Evolutionary conservation across 2,329 filamentous ascomycete species (phyloP).

Genomic region (Aspergillus sojae): DNA sequence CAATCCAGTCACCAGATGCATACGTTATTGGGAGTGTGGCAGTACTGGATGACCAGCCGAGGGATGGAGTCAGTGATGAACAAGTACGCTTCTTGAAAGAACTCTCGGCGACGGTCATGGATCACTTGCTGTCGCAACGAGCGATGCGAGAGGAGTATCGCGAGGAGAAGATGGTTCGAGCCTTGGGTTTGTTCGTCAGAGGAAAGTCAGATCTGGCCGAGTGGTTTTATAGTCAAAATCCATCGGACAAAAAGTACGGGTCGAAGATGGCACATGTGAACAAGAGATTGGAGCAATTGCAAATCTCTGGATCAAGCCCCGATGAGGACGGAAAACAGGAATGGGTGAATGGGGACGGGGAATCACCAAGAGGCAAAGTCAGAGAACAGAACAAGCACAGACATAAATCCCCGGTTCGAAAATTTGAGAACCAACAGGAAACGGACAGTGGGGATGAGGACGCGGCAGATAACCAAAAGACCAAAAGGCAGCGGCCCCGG

Average conservation of each 20-base stretch:
- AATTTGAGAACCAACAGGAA: conserved; percentile 3
- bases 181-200: conserved; percentile 23
- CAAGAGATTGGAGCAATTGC: neutral
- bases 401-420: conserved; percentile 16
- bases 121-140: conserved; percentile 22
- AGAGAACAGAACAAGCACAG: neutral
- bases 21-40: conserved; percentile 23
- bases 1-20: conserved; percentile 18
- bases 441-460: conserved; percentile 3
- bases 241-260: neutral
- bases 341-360: neutral
- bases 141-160: conserved; percentile 25
- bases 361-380: neutral
- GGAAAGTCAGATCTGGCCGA: conserved; percentile 23
- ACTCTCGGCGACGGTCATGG: conserved; percentile 24
- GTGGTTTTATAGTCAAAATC: conserved; percentile 15
- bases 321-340: neutral
- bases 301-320: neutral
- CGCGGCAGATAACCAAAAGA: neutral
- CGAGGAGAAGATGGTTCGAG: conserved; percentile 26
- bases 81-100: conserved; percentile 16
- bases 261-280: neutral
- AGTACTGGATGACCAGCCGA: conserved; percentile 20
- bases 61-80: conserved; percentile 12
- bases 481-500: conserved; percentile 6